These are phyloP conservation scores for Nadsonia fulvescens DNA, from an alignment of 805 yeast species.

Conservation along the genomic window DNA sequence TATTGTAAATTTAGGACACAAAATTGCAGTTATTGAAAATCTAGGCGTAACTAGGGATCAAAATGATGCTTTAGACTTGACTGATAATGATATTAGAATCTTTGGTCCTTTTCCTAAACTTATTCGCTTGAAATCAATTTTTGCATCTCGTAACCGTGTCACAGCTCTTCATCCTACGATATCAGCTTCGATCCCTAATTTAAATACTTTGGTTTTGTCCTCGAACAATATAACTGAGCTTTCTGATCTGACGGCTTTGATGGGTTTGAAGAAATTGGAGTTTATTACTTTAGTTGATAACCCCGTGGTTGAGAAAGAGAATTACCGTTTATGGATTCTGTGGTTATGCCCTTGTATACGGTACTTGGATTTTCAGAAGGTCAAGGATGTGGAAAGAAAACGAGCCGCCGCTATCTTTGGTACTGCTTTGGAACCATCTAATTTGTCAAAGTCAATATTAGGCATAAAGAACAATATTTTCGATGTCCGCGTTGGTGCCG, in stretches of 20 bases:
- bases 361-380: constrained; percentile 49
- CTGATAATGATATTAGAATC: constrained; percentile 51
- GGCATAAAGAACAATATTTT: constrained; percentile 6
- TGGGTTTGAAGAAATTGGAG: constrained; percentile 24
- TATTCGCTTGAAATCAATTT: constrained; percentile 29
- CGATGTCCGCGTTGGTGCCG: constrained; percentile 5
- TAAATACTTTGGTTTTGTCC: constrained; percentile 34
- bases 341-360: constrained; percentile 45
- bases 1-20: constrained; percentile 12
- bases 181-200: constrained; percentile 24
- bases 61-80: constrained; percentile 46
- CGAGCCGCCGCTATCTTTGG: constrained; percentile 30
- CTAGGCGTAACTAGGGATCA: constrained; percentile 24
- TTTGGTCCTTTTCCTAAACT: constrained; percentile 33
- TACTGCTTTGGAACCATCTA: constrained; percentile 13
- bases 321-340: constrained; percentile 44
- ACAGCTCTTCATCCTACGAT: constrained; percentile 22
- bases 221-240: constrained; percentile 33
- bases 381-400: constrained; percentile 36
- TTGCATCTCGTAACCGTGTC: constrained; percentile 49
- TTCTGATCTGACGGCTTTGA: constrained; percentile 24
- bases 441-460: constrained; percentile 18
- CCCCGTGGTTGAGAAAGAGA: constrained; percentile 28
- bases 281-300: constrained; percentile 40
- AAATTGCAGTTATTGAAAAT: constrained; percentile 27